These are phyloP conservation scores for Trichoderma parareesei DNA, from an alignment of 495 filamentous ascomycete species.

Conservation along the genomic window DNA sequence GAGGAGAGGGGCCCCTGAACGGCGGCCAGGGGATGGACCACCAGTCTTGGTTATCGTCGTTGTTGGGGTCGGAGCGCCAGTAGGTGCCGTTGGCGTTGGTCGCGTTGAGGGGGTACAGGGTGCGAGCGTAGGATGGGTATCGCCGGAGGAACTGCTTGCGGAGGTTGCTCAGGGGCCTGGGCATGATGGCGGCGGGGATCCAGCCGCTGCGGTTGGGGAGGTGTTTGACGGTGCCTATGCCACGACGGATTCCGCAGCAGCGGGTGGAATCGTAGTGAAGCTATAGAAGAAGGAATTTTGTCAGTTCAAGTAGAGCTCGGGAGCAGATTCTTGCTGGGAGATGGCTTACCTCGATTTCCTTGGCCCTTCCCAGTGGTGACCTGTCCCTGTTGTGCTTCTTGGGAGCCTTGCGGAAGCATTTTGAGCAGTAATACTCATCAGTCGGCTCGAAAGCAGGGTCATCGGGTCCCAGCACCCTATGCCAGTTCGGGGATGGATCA, in stretches of 20 bases:
- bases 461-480: background rate
- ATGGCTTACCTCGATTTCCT: background rate
- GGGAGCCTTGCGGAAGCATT: conserved; percentile 3
- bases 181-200: background rate
- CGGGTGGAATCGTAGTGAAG: background rate
- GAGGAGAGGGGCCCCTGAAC: background rate
- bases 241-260: conserved; percentile 1
- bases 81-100: conserved; percentile 1
- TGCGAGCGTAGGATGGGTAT: background rate
- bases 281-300: background rate
- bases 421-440: background rate
- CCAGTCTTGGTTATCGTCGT: background rate
- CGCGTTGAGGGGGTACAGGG: background rate
- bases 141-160: background rate
- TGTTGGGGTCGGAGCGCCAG: background rate
- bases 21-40: background rate
- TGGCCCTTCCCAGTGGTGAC: background rate
- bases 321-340: background rate
- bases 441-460: background rate
- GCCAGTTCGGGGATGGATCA: background rate
- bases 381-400: background rate
- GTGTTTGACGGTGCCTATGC: background rate
- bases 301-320: no score
- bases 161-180: background rate
- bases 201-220: conserved; percentile 7